phyloP scores from a whole-genome alignment of 805 yeast species.

The Starmerella kuoi region DNA sequence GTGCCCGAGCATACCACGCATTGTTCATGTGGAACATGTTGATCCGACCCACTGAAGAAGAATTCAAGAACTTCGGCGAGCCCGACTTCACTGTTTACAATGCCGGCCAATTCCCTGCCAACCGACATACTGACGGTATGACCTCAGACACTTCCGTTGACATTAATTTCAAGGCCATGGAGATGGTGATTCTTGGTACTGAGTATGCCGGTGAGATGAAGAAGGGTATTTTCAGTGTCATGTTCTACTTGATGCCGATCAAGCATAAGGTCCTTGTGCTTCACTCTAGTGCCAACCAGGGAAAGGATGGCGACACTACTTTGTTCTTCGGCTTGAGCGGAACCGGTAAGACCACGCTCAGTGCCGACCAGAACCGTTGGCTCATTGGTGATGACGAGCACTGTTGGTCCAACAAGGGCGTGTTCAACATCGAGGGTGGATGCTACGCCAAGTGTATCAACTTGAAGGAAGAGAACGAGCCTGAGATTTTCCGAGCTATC shows the following conservation, averaged over 20 bases:
- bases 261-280: slow-evolving; percentile 81
- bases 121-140: slow-evolving; percentile 93
- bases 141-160: slow-evolving; percentile 91
- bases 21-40: slow-evolving; percentile 96
- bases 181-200: slow-evolving; percentile 96
- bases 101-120: slow-evolving; percentile 98
- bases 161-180: slow-evolving; percentile 94
- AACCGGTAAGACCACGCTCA: slow-evolving; percentile 94
- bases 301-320: slow-evolving; percentile 74
- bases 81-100: slow-evolving; percentile 98
- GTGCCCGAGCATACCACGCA: slow-evolving; percentile 98
- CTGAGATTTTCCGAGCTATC: slow-evolving; percentile 92
- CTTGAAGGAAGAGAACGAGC: slow-evolving; percentile 82
- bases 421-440: slow-evolving; percentile 98
- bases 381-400: slow-evolving; percentile 98
- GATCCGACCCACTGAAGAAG: slow-evolving; percentile 87
- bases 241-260: slow-evolving; percentile 97
- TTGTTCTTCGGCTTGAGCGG: slow-evolving; percentile 95
- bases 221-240: slow-evolving; percentile 96
- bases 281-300: slow-evolving; percentile 93
- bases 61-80: slow-evolving; percentile 79
- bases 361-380: slow-evolving; percentile 89
- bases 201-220: slow-evolving; percentile 99
- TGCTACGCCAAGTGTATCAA: slow-evolving; percentile 97
- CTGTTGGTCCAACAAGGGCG: slow-evolving; percentile 98